phyloP scores from a whole-genome alignment of 2,329 filamentous ascomycete species.

The Penicillium nordicum region DNA sequence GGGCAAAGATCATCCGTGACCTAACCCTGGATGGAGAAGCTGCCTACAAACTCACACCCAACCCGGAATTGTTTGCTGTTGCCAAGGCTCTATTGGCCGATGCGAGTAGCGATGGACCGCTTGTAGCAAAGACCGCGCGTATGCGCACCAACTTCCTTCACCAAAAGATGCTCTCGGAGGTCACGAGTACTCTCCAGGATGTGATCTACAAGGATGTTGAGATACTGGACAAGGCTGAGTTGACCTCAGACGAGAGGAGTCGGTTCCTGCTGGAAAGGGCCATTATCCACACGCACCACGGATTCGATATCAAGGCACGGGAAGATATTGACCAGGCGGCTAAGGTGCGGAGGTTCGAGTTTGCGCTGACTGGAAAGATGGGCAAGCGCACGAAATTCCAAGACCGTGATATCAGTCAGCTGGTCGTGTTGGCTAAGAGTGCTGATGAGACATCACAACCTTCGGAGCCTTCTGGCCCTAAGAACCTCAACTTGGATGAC shows the following conservation, averaged over 20 bases:
- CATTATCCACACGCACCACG: conserved; percentile 78
- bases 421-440: conserved; percentile 87
- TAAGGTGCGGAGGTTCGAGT: conserved; percentile 66
- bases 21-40: conserved; percentile 81
- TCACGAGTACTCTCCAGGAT: conserved; percentile 58
- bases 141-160: conserved; percentile 72
- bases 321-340: conserved; percentile 68
- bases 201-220: conserved; percentile 59
- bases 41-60: conserved; percentile 78
- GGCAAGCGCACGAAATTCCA: conserved; percentile 60
- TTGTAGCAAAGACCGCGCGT: conserved; percentile 55
- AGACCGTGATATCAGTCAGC: conserved; percentile 63
- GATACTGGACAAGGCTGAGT: conserved; percentile 44
- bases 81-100: conserved; percentile 60
- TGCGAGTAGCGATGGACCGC: conserved; percentile 41
- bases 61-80: conserved; percentile 77
- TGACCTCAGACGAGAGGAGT: conserved; percentile 52
- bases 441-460: conserved; percentile 37
- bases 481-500: conserved; percentile 77
- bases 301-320: conserved; percentile 71
- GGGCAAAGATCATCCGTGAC: conserved; percentile 61
- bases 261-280: conserved; percentile 78
- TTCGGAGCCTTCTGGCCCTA: conserved; percentile 49
- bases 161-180: conserved; percentile 64
- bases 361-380: conserved; percentile 78